Base-by-base conservation (phyloP, 257 asterid genomes). In the Coffea canephora region DNA sequence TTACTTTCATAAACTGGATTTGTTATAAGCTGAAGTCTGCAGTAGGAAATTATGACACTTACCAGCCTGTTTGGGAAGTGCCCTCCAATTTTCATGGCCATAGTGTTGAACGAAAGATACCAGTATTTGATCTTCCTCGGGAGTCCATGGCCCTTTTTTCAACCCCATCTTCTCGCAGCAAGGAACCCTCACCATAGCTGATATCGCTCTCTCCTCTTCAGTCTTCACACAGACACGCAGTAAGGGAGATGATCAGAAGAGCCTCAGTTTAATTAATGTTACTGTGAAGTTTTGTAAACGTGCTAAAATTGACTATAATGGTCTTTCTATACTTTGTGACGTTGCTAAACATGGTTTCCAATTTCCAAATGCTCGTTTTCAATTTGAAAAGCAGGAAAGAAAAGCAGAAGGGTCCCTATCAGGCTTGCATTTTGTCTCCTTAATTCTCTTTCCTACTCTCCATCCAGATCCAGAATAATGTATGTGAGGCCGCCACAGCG, bases 1-100 rank as follows among this genome's bases (percentile, higher is more conserved):
- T 3, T 54, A 5, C 18, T 3, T 3, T 21, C 23, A 3, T 54
- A 15, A 7, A 59, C 66, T 8, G 8, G 27, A 59, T 55, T 16
- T 55, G n/a, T 3, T 55, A 31, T 31, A 31, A 16, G 18, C 62
- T 55, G 62, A 12, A 55, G 8, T 55, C 62, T 21, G 16, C 14
- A 45, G 13, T 9, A 15, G 48, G n/a, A 50, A 48, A 36, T 25
- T 9, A 12, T 55, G 62, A 15, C 3, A 52, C 79, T 81, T 19
- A 85, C 88, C 88, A 27, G 88, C 89, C 72, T 75, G 87, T 76
- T 72, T 86, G 10, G 89, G 89, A 1, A 86, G 85, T 31, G 89
- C 89, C 69, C 89, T 80, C 89, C 89, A 86, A 80, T 86, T 86
- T 52, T 86, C 87, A 72, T 86, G 89, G 34, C 89, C 89, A 74